A percentile compares a stretch with the other conserved stretches of the same genome.
Conservation (phyloP, 805 yeast species). For the Wickerhamomyces chaumierensis region DNA sequence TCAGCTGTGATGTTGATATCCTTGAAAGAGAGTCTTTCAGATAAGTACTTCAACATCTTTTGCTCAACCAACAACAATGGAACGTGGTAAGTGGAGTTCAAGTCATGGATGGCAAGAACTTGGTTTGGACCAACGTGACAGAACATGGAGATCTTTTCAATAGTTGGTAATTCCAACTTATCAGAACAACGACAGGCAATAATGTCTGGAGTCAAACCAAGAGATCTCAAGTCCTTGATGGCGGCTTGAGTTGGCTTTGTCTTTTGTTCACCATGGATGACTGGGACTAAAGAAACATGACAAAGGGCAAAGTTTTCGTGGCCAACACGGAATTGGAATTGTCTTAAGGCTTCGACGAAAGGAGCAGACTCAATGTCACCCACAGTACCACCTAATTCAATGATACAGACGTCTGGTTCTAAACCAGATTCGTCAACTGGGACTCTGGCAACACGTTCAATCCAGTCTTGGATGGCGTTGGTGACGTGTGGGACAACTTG, state of each 20-base stretch:
- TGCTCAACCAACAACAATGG: slow-evolving; percentile 87
- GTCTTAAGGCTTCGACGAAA: slow-evolving; percentile 96
- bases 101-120: slow-evolving; percentile 94
- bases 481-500: slow-evolving; percentile 98
- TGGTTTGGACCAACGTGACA: slow-evolving; percentile 98
- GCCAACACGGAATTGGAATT: slow-evolving; percentile 96
- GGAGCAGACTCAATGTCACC: slow-evolving; percentile 99
- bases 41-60: slow-evolving; percentile 63
- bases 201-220: slow-evolving; percentile 92
- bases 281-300: slow-evolving; percentile 95
- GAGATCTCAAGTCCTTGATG: slow-evolving; percentile 86
- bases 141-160: slow-evolving; percentile 95
- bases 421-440: slow-evolving; percentile 87
- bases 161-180: slow-evolving; percentile 71
- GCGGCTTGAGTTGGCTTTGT: slow-evolving; percentile 99
- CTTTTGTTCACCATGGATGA: slow-evolving; percentile 97
- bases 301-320: slow-evolving; percentile 86
- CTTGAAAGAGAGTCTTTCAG: slow-evolving; percentile 53
- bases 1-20: slow-evolving; percentile 34
- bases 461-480: slow-evolving; percentile 97
- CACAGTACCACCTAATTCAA: slow-evolving; percentile 98
- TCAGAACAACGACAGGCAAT: slow-evolving; percentile 96
- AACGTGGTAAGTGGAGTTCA: slow-evolving; percentile 93
- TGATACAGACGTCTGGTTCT: slow-evolving; percentile 92
- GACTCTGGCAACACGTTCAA: slow-evolving; percentile 79